Base-by-base conservation (phyloP, 2,329 filamentous ascomycete species). In the Calonectria leucothoes region DNA sequence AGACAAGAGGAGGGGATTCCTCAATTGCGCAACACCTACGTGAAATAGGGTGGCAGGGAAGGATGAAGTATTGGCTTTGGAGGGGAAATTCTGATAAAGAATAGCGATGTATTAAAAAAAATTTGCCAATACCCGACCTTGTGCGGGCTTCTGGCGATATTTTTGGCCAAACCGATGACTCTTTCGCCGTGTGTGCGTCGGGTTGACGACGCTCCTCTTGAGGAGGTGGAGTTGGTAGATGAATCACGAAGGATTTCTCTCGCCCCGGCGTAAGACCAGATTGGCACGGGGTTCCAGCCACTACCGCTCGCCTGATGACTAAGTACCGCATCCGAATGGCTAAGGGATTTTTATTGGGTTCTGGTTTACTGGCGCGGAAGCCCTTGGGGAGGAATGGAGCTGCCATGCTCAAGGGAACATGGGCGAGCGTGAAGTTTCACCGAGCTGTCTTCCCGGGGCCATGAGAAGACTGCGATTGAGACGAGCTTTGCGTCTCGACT, bases 161-260 rank as follows among this genome's bases (percentile, higher is more conserved):
- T 48, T 48, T 33, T 48, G 66, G 27, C n/a, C 33, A 37, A 69
- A 63, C 39, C 29, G 55, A 74, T 74, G 73, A 74, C 73, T 74
- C 73, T 57, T 72, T 72, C 61, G 61, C 73, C 73, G 73, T 57
- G 64, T 66, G 71, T 70, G 71, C 42, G 71, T 61, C 35, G 52
- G 33, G 35, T 55, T 42, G 61, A 37, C 23, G 23, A 45, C 35
- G 27, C 35, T 31, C 37, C 37, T 49, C 57, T 69, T 48, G 45
- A 68, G n/a, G 64, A 71, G 55, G 64, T 69, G 42, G 64, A 70
- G 66, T 70, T 73, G 55, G 42, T 35, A 63, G 71, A 64, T 71
- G 71, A 33, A 48, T 25, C 45, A 57, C 52, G 57, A 57, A 61
- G 39, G 42, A 57, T 52, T 61, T 64, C 61, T 64, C 61, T 52